phyloP scores from a whole-genome alignment of 495 filamentous ascomycete species.

The Pseudomonodictys pantanalensis region DNA sequence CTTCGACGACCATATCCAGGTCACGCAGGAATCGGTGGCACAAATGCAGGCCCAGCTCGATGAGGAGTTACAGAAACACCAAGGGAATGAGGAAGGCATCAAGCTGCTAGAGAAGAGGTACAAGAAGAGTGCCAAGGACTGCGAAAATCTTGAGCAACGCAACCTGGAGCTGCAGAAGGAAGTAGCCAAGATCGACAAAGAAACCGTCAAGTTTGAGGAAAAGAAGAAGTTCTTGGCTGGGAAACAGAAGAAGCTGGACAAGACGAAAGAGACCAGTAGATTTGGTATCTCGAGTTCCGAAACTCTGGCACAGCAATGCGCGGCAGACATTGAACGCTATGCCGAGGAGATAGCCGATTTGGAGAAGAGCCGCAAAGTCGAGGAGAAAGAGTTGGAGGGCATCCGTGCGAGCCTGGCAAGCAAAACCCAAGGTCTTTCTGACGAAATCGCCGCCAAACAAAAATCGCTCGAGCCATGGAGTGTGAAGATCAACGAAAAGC shows the following conservation, averaged over 20 bases:
- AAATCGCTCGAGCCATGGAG: constrained; percentile 96
- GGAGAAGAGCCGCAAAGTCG: constrained; percentile 68
- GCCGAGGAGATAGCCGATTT: constrained; percentile 65
- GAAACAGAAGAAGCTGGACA: constrained; percentile 94
- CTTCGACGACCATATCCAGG: constrained; percentile 79
- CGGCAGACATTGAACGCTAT: constrained; percentile 73
- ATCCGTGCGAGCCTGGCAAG: constrained; percentile 86
- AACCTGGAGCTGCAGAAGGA: constrained; percentile 79
- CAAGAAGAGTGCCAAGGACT: constrained; percentile 75
- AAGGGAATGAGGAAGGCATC: constrained; percentile 87
- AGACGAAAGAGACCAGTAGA: constrained; percentile 68
- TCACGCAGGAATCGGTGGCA: constrained; percentile 83
- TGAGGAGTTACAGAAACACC: constrained; percentile 84
- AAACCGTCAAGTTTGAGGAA: constrained; percentile 94
- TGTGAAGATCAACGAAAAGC: constrained; percentile 92
- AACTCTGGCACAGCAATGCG: constrained; percentile 71
- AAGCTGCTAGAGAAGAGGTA: constrained; percentile 84
- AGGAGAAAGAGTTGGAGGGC: constrained; percentile 74
- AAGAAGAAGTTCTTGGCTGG: constrained; percentile 87
- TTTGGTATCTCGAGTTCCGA: constrained; percentile 70
- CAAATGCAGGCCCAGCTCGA: constrained; percentile 89
- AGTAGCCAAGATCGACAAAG: constrained; percentile 89
- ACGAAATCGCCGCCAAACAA: constrained; percentile 88
- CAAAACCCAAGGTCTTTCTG: constrained; percentile 90
- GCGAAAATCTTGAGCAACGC: constrained; percentile 76